Evolutionary conservation across 23 red algal species (phyloP).

Genomic region (Chondrus crispus): DNA sequence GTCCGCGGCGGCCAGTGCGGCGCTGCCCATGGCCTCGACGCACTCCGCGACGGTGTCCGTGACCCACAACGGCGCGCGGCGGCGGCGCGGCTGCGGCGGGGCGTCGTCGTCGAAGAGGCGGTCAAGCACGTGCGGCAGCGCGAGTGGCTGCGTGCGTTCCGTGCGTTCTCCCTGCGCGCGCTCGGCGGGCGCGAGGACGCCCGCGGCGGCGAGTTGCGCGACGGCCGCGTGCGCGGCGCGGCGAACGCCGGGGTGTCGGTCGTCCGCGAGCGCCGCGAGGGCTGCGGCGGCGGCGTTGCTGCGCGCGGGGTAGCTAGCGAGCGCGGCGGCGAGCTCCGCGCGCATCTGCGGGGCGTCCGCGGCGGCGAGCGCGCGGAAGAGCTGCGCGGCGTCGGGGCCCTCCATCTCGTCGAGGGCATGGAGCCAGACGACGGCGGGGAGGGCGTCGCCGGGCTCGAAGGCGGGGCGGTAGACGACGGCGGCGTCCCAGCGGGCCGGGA

Average conservation of each 20-base stretch:
- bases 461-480: conserved; percentile 35
- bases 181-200: neutral
- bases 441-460: conserved; percentile 17
- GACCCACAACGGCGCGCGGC: neutral
- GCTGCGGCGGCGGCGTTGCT: conserved; percentile 6
- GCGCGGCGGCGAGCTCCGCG: conserved; percentile 7
- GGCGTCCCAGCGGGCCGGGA: conserved; percentile 35
- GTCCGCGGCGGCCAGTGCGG: conserved; percentile 20
- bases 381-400: conserved; percentile 2
- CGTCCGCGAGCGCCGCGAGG: neutral
- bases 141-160: no score
- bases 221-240: conserved; percentile 10
- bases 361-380: neutral
- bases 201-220: neutral
- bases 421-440: conserved; percentile 35
- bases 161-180: neutral
- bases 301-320: neutral
- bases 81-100: neutral
- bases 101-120: conserved; percentile 9
- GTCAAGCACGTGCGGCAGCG: neutral
- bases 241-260: neutral
- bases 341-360: neutral
- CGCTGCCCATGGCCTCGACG: conserved; percentile 18
- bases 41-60: conserved; percentile 12
- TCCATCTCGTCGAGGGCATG: conserved; percentile 44